Conservation (phyloP, 2,329 filamentous ascomycete species). For the Aspergillus ochraceus region DNA sequence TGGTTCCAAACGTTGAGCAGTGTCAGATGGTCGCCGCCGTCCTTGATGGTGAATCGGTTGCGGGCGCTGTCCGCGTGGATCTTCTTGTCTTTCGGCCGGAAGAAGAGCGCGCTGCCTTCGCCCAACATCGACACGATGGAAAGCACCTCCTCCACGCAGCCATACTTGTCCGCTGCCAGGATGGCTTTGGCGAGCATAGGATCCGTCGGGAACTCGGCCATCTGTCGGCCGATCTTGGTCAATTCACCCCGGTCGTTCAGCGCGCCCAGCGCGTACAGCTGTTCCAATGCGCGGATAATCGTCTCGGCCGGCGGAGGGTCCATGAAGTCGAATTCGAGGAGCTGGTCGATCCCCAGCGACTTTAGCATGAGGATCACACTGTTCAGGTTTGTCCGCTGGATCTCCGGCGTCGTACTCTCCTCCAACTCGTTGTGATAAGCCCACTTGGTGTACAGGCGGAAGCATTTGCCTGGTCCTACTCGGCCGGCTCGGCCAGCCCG, state of each 20-base stretch:
- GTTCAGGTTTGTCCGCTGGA: slow-evolving; percentile 85
- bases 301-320: slow-evolving; percentile 88
- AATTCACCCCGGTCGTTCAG: slow-evolving; percentile 85
- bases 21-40: slow-evolving; percentile 86
- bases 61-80: slow-evolving; percentile 91
- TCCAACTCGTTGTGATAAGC: slow-evolving; percentile 94
- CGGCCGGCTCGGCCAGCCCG: slow-evolving; percentile 89
- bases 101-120: slow-evolving; percentile 86
- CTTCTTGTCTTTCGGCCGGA: slow-evolving; percentile 95
- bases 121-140: slow-evolving; percentile 93
- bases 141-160: slow-evolving; percentile 90
- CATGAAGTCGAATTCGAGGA: slow-evolving; percentile 95
- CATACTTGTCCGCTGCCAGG: slow-evolving; percentile 81
- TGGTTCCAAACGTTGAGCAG: slow-evolving; percentile 93
- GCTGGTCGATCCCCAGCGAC: slow-evolving; percentile 84
- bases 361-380: slow-evolving; percentile 83
- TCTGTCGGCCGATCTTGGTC: slow-evolving; percentile 87
- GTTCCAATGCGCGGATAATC: slow-evolving; percentile 83
- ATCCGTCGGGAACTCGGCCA: slow-evolving; percentile 93
- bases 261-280: slow-evolving; percentile 86
- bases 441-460: slow-evolving; percentile 89
- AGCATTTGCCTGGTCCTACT: slow-evolving; percentile 89
- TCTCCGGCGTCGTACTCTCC: slow-evolving; percentile 87
- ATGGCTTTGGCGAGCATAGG: slow-evolving; percentile 89
- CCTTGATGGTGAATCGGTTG: slow-evolving; percentile 82